Percentiles rank a stretch among this genome's conserved stretches.
Conservation (phyloP, 2,329 filamentous ascomycete species). For the Trichophaea hybrida region DNA sequence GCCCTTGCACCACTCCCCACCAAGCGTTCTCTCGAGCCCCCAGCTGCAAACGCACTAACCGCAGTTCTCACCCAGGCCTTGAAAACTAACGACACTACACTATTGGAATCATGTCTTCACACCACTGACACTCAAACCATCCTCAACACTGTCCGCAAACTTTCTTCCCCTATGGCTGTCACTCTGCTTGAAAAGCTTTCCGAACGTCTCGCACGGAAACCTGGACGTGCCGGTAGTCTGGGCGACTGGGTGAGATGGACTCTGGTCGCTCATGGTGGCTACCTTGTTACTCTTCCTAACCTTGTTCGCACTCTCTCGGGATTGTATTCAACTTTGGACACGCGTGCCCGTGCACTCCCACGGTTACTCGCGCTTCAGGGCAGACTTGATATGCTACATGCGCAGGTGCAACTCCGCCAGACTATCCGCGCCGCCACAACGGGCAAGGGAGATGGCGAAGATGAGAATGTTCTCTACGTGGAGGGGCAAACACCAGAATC, state of each 20-base stretch:
- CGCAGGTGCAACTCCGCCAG: conserved; percentile 69
- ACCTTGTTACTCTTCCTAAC: conserved; percentile 72
- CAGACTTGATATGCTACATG: conserved; percentile 84
- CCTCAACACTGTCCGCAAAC: conserved; percentile 73
- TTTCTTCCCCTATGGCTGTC: conserved; percentile 72
- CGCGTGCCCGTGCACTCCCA: conserved; percentile 67
- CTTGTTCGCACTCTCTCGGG: conserved; percentile 62
- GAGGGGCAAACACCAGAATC: conserved; percentile 59
- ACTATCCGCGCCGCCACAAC: conserved; percentile 42
- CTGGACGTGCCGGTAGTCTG: conserved; percentile 75
- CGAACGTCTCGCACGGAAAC: conserved; percentile 70
- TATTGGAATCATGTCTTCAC: conserved; percentile 85
- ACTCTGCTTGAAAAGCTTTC: conserved; percentile 69
- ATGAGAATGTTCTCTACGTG: conserved; percentile 69
- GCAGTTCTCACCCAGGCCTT: conserved; percentile 90
- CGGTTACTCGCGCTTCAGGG: conserved; percentile 81
- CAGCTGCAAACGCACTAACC: conserved; percentile 52
- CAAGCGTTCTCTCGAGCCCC: conserved; percentile 34
- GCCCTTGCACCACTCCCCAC: conserved; percentile 63
- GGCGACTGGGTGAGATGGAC: conserved; percentile 97
- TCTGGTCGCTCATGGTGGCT: conserved; percentile 79
- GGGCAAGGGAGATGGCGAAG: conserved; percentile 43
- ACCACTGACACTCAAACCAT: conserved; percentile 63
- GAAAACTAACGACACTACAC: conserved; percentile 73
- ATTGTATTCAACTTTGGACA: conserved; percentile 73